Evolutionary conservation across 2,329 filamentous ascomycete genomes (phyloP), one percentile per base, ranked within the genome.

Genomic region (Chaetomium sp.): DNA sequence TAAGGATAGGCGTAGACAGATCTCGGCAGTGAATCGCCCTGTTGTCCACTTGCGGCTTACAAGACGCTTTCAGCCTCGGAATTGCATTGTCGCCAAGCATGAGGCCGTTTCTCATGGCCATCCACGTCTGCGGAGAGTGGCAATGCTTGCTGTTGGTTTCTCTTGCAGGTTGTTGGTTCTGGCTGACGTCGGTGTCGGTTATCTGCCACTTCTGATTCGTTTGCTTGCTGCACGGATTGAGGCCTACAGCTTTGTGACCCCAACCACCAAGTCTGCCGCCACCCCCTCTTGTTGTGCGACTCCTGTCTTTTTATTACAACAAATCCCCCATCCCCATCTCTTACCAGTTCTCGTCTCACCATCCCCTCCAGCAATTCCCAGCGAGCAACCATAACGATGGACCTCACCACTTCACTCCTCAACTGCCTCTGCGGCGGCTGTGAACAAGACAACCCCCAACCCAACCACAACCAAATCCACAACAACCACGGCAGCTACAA

Each of bases 371-470:
- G n/a, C 16, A 4, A 16, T n/a, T 6, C 38, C 19, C 6, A n/a
- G 13, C n/a, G 38, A 29, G 23, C n/a, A 59, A 19, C 29, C 42
- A 51, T 13, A 21, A 57, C 38, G n/a, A 65, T 67, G 59, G n/a
- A 59, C 16, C n/a, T 64, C 57, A 23, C 61, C 16, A 51, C 31
- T n/a, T 16, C 7, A 8, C 21, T 67, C 51, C 59, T 67, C 55
- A n/a, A 23, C 50, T 68, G 66, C 61, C 61, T 68, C 35, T 68
- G 66, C 61, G 58, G 61, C 13, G 58, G 61, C 13, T 42, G 38
- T 7, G 38, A 42, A 16, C 38, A 38, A 12, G 13, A n/a, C 50
- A 6, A 25, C 47, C 27, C 31, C 25, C 21, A 64, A 25, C 1
- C 29, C 16, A 42, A 51, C 5, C 1, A 31, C 51, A 29, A 31